Conservation (phyloP, 108 stramenopile species). For the Cyclotella baltica region DNA sequence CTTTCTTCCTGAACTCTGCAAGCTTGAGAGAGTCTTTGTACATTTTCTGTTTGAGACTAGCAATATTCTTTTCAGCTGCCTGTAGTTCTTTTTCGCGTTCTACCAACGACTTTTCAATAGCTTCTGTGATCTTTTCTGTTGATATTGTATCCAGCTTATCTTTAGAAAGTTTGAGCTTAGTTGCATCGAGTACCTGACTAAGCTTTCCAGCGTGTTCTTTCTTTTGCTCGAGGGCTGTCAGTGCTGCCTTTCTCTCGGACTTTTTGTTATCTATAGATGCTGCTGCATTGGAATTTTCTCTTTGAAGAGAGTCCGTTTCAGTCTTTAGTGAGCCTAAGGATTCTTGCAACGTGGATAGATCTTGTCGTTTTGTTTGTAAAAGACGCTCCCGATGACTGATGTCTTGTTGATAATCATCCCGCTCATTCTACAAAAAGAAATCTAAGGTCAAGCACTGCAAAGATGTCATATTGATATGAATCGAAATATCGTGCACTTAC, state of each 20-base stretch:
- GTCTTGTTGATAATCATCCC: slow-evolving; percentile 56
- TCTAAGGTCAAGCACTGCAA: neutral
- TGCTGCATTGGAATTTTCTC: slow-evolving; percentile 65
- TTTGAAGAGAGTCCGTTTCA: slow-evolving; percentile 75
- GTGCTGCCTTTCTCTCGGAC: slow-evolving; percentile 40
- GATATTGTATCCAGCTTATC: slow-evolving; percentile 57
- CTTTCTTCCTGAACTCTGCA: slow-evolving; percentile 59
- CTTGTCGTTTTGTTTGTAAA: slow-evolving; percentile 66
- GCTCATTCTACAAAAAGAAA: slow-evolving; percentile 50
- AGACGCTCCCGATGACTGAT: slow-evolving; percentile 61
- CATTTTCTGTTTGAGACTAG: slow-evolving; percentile 59
- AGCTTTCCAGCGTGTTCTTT: slow-evolving; percentile 20
- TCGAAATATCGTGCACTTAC: slow-evolving; percentile 9
- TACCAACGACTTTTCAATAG: slow-evolving; percentile 61
- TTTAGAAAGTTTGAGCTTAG: slow-evolving; percentile 51
- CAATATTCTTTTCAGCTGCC: slow-evolving; percentile 48
- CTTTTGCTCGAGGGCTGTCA: slow-evolving; percentile 49
- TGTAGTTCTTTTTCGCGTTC: slow-evolving; percentile 64
- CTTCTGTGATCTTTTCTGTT: slow-evolving; percentile 58
- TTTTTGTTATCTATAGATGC: slow-evolving; percentile 50
- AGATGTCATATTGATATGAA: neutral
- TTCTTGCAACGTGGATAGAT: slow-evolving; percentile 46
- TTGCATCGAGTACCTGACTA: slow-evolving; percentile 22
- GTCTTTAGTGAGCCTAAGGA: slow-evolving; percentile 59
- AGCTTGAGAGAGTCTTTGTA: slow-evolving; percentile 73